Base-by-base conservation (phyloP, 371 early-diverging fungal genomes). In the Blakeslea trispora region DNA sequence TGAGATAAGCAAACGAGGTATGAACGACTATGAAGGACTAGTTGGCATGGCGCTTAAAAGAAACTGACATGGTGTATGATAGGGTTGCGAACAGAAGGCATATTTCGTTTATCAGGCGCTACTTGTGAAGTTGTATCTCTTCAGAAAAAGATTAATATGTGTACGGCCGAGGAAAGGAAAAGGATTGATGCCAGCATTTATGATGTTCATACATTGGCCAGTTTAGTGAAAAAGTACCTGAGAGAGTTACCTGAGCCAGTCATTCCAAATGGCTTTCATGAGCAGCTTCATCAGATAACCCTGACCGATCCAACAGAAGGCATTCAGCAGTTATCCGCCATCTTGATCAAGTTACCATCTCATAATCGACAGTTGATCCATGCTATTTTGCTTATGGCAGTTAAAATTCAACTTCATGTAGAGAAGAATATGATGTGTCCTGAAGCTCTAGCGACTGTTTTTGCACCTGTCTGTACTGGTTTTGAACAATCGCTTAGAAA, bases 61-160 rank as follows among this genome's bases (percentile, higher is more conserved):
- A 22, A 37, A 48, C 15, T 22, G 5, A 18, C 8, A n/a, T n/a
- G n/a, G n/a, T n/a, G n/a, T 24, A 47, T 19, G 34, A 35, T 21
- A 62, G 70, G 70, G 7, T 50, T 69, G 7, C 45, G 39, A 19
- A 66, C 66, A 37, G 66, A 69, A 55, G 70, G 70, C 2, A 47
- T 78, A 21, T 78, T 78, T 61, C 73, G 79, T 21, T 51, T 78
- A 50, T 78, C 79, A 22, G 79, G 79, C 32, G 66, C 79, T 40
- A 68, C 73, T 17, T 63, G 68, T 9, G 73, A 72, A 50, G 75
- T 78, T 14, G 54, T 46, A 22, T 44, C 40, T 19, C 61, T 79
- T 14, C 61, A 76, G 50, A 50, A 59, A 13, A 57, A 59, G 28
- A 71, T 75, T n/a, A 66, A 73, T 31, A 40, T 32, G 19, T 64